Evolutionary conservation across 2,329 filamentous ascomycete species (phyloP).

Genomic region (Fusarium caatingaense): DNA sequence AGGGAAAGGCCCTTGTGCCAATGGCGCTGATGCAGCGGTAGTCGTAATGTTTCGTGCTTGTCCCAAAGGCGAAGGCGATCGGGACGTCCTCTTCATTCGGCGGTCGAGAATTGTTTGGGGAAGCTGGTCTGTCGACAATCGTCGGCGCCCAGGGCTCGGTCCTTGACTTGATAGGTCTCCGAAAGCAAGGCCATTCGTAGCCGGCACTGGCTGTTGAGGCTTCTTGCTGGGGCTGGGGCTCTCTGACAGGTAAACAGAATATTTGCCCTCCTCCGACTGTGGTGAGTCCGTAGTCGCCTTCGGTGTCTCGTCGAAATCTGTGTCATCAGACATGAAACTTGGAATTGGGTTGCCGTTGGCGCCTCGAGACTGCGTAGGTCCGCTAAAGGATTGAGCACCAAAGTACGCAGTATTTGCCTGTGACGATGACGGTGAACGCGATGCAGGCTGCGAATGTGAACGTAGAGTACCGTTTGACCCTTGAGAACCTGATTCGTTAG

Average conservation of each 20-base stretch:
- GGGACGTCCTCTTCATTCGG: conserved; percentile 63
- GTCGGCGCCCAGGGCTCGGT: conserved; percentile 55
- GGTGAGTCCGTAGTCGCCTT: conserved; percentile 58
- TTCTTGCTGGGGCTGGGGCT: conserved; percentile 46
- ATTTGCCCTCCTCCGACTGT: conserved; percentile 59
- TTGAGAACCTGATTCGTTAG: conserved; percentile 60
- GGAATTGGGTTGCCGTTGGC: conserved; percentile 64
- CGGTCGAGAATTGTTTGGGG: conserved; percentile 66
- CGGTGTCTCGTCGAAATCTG: conserved; percentile 59
- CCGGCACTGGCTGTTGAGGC: conserved; percentile 42
- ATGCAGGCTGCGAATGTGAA: conserved; percentile 75
- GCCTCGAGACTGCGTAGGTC: conserved; percentile 53
- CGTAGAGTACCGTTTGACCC: conserved; percentile 67
- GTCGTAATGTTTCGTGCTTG: conserved; percentile 60
- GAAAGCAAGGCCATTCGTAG: conserved; percentile 58
- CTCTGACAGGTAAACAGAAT: conserved; percentile 44
- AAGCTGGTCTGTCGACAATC: conserved; percentile 65
- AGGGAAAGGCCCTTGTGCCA: conserved; percentile 54
- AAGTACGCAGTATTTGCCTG: conserved; percentile 42
- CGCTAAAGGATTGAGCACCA: conserved; percentile 52
- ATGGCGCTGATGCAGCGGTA: conserved; percentile 54
- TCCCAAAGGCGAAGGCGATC: conserved; percentile 67
- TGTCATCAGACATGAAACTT: conserved; percentile 68
- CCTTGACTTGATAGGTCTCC: conserved; percentile 58
- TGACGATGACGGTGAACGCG: conserved; percentile 55